phyloP scores from a whole-genome alignment of 257 asterid species.

The Fraxinus pennsylvanica region DNA sequence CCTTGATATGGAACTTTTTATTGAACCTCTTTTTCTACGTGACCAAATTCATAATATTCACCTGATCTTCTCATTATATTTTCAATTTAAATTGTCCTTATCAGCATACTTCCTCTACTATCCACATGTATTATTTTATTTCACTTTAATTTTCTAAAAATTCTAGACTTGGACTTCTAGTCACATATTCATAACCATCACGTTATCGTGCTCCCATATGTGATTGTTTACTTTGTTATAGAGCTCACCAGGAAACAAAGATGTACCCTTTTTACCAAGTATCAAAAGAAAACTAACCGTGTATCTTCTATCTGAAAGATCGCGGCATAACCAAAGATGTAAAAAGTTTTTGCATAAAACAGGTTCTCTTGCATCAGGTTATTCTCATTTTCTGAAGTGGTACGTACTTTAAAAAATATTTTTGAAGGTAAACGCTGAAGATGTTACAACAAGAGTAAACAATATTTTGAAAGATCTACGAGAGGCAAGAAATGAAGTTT shows the following conservation, averaged over 20 bases:
- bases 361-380: neutral
- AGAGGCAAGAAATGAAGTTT: slow-evolving; percentile 64
- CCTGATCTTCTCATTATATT: neutral
- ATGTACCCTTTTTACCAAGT: neutral
- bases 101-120: neutral
- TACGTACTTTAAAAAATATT: neutral
- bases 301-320: neutral
- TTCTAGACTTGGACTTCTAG: neutral
- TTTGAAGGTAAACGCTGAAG: slow-evolving; percentile 85
- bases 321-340: neutral
- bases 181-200: neutral
- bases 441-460: slow-evolving; percentile 67
- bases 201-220: neutral
- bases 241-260: neutral
- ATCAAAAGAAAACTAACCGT: neutral
- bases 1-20: neutral
- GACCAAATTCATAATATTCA: neutral
- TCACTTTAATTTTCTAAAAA: neutral
- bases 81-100: neutral
- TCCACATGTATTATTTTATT: neutral
- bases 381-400: neutral
- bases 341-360: neutral
- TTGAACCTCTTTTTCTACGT: slow-evolving; percentile 2
- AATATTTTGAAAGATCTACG: slow-evolving; percentile 79
- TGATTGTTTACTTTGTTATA: neutral